These are phyloP conservation scores for Emydomyces testavorans DNA, from an alignment of 2,329 filamentous ascomycete species.

Conservation along the genomic window DNA sequence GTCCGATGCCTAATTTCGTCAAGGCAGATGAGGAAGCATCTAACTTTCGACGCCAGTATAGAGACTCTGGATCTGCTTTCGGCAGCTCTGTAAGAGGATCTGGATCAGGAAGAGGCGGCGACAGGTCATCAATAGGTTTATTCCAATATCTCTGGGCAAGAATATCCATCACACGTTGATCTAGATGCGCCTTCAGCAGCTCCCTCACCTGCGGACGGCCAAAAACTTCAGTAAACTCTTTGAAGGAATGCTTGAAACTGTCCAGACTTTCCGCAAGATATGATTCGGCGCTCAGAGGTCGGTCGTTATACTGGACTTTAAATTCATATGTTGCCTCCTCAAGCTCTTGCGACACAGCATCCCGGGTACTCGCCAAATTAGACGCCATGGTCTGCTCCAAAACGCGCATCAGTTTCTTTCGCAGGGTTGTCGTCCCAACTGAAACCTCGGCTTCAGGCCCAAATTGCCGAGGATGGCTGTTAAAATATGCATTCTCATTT, in stretches of 20 bases:
- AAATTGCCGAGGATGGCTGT: constrained; percentile 67
- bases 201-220: constrained; percentile 80
- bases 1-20: constrained; percentile 87
- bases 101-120: constrained; percentile 51
- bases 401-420: constrained; percentile 94
- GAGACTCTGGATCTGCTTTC: constrained; percentile 70
- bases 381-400: constrained; percentile 95
- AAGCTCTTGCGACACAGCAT: constrained; percentile 86
- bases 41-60: constrained; percentile 88
- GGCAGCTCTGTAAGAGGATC: constrained; percentile 68
- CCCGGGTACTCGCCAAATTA: constrained; percentile 75
- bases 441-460: constrained; percentile 59
- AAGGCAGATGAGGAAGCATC: constrained; percentile 82
- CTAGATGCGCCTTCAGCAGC: constrained; percentile 79
- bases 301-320: constrained; percentile 98
- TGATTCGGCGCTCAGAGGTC: constrained; percentile 85
- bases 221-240: constrained; percentile 80
- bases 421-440: constrained; percentile 73
- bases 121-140: constrained; percentile 78
- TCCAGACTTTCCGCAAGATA: constrained; percentile 93
- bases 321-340: constrained; percentile 97
- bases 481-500: constrained; percentile 83
- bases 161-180: constrained; percentile 87
- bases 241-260: constrained; percentile 95
- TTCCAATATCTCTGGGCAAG: constrained; percentile 96